Conservation (phyloP, 192 early-diverging fungal genomes). For the Rhizophagus sp. region DNA sequence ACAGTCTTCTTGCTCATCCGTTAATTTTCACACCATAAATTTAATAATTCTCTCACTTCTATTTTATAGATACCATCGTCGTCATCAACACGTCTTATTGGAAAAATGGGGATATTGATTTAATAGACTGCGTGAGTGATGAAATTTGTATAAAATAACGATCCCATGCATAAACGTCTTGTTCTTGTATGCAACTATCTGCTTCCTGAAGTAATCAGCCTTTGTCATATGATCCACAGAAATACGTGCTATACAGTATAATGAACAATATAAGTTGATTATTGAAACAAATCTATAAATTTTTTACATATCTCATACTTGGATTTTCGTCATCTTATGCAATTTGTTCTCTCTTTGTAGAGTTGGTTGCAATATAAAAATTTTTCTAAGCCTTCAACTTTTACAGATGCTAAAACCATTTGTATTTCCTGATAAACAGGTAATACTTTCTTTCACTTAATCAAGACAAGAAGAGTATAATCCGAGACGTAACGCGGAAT, state of each 20-base stretch:
- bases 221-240: slow-evolving; percentile 63
- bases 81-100: slow-evolving; percentile 79
- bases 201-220: slow-evolving; percentile 50
- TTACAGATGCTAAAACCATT: slow-evolving; percentile 63
- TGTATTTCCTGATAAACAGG: slow-evolving; percentile 63
- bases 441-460: slow-evolving; percentile 37
- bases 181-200: slow-evolving; percentile 33
- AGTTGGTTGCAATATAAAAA: too few species aligned
- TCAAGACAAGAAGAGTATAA: slow-evolving; percentile 36
- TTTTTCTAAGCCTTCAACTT: slow-evolving; percentile 64
- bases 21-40: slow-evolving; percentile 35
- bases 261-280: background rate
- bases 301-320: slow-evolving; percentile 37
- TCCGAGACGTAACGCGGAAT: slow-evolving; percentile 52
- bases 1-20: slow-evolving; percentile 42
- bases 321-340: slow-evolving; percentile 92
- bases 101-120: slow-evolving; percentile 70
- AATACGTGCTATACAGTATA: slow-evolving; percentile 74
- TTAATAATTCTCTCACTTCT: slow-evolving; percentile 39
- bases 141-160: slow-evolving; percentile 41
- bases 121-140: slow-evolving; percentile 42
- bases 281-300: background rate
- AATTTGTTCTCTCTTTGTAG: slow-evolving; percentile 52
- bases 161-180: slow-evolving; percentile 77
- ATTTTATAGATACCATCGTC: slow-evolving; percentile 53